Conservation (phyloP, 495 filamentous ascomycete genomes). For the Staphylotrichum tortipilum region DNA sequence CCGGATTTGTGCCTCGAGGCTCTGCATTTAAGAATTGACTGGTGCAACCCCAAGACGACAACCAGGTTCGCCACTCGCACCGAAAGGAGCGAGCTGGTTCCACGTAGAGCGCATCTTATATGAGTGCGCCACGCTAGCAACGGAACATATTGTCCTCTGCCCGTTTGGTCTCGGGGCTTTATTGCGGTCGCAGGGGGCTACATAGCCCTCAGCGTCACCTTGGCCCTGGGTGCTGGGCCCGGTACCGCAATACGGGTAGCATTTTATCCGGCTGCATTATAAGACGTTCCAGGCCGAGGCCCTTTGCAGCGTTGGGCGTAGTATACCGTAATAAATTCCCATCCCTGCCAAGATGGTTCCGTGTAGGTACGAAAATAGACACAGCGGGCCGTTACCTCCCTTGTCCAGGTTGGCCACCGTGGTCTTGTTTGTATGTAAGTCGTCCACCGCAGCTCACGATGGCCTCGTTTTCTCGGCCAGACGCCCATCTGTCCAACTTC, state of each 20-base stretch:
- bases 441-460: background rate
- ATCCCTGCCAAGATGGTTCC: conserved; percentile 5
- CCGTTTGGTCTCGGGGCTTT: background rate
- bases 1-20: background rate
- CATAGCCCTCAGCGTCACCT: background rate
- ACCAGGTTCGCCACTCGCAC: background rate
- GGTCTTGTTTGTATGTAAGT: background rate
- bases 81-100: background rate
- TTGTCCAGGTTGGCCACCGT: conserved; percentile 6
- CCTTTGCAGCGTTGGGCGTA: background rate
- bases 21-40: background rate
- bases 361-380: conserved; percentile 3
- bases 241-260: conserved; percentile 4
- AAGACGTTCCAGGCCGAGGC: background rate
- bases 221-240: conserved; percentile 2
- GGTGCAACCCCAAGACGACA: background rate
- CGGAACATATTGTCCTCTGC: background rate
- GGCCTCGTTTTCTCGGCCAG: background rate
- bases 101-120: background rate
- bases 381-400: background rate
- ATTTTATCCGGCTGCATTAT: conserved; percentile 4
- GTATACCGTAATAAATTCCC: too few relatives aligned
- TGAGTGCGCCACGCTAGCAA: background rate
- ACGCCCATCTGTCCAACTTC: background rate
- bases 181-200: too few relatives aligned